Percentiles rank a stretch among this genome's conserved stretches.
phyloP scores from a whole-genome alignment of 169 alveolate species.

The Eimeria praecox region DNA sequence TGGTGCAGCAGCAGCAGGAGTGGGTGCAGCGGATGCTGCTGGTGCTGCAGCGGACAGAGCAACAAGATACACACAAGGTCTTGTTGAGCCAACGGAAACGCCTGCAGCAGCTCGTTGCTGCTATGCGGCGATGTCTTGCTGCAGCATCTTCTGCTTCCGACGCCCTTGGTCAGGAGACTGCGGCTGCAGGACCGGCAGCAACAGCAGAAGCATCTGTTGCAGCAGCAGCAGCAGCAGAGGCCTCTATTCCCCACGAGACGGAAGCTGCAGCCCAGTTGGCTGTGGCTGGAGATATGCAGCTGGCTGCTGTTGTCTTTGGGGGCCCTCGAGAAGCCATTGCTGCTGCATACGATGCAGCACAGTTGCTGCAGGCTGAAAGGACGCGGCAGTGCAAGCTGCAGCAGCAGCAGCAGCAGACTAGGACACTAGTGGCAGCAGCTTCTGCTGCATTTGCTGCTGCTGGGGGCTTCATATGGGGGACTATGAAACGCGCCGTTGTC shows the following conservation, averaged over 20 bases:
- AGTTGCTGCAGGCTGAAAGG: conserved; percentile 35
- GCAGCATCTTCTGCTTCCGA: neutral
- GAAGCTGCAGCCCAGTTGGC: conserved; percentile 54
- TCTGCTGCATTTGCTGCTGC: neutral
- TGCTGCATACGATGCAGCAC: conserved; percentile 50
- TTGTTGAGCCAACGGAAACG: conserved; percentile 15
- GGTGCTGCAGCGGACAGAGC: conserved; percentile 36
- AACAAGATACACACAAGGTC: neutral
- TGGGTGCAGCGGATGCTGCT: conserved; percentile 63
- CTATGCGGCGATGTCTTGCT: conserved; percentile 49
- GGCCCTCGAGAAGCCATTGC: neutral
- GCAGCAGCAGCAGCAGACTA: conserved; percentile 36
- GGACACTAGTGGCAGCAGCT: neutral
- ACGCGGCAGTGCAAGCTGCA: neutral
- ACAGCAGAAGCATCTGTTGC: conserved; percentile 37
- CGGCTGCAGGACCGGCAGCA: conserved; percentile 28
- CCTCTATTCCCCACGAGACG: conserved; percentile 5
- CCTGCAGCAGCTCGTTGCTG: conserved; percentile 42
- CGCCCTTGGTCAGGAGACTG: neutral
- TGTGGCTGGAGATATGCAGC: conserved; percentile 25
- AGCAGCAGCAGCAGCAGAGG: conserved; percentile 33
- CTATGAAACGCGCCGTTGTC: neutral
- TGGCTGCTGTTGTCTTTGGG: conserved; percentile 49
- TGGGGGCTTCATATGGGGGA: neutral
- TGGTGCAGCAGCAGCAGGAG: conserved; percentile 54